Evolutionary conservation across 306 rosid genomes (phyloP), one percentile per base, ranked within the genome.

Genomic region (Fagus sylvatica): DNA sequence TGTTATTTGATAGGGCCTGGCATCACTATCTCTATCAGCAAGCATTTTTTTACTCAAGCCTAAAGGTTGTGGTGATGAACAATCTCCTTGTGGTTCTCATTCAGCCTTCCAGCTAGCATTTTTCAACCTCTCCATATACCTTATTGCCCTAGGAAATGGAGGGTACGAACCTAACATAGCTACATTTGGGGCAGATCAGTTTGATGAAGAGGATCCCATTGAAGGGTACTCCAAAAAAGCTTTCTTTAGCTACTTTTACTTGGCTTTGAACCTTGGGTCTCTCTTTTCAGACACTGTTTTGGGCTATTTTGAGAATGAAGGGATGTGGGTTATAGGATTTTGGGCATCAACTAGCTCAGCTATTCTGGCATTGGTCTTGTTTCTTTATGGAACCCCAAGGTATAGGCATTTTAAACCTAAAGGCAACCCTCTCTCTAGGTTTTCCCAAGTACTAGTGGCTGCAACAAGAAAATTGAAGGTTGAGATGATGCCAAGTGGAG

Each of bases 101-200:
- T 53, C 91, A 10, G n/a, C 86, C 39, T 43, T 73, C 6, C 85
- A 78, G 6, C 36, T 41, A 0, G 75, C 86, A 4, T 17, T 93
- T 22, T 93, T 93, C 77, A 82, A 93, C 74, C 53, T 89, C 76
- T 89, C 98, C 6, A 76, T 89, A 6, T 91, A 93, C 72, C 78
- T 93, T 13, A 46, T 86, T 16, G 98, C 98, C 42, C 79, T 93
- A 1, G 98, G 98, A 46, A 88, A 93, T 70, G 98, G 98, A 74
- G 98, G 98, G 1, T 90, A 93, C 77, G 93, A 91, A 5, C 98
- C 98, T 1, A 91, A 81, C 55, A 88, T 93, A 39, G 93, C 96
- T 3, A 90, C 98, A 39, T 91, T 93, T 76, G 98, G 98, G 5
- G 94, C 98, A 2, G 98, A 93, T 78, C 98, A 93, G 36, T 93